Percentiles rank a stretch among this genome's conserved stretches.
phyloP scores from a whole-genome alignment of 257 asterid genomes.

The Lantana camara region DNA sequence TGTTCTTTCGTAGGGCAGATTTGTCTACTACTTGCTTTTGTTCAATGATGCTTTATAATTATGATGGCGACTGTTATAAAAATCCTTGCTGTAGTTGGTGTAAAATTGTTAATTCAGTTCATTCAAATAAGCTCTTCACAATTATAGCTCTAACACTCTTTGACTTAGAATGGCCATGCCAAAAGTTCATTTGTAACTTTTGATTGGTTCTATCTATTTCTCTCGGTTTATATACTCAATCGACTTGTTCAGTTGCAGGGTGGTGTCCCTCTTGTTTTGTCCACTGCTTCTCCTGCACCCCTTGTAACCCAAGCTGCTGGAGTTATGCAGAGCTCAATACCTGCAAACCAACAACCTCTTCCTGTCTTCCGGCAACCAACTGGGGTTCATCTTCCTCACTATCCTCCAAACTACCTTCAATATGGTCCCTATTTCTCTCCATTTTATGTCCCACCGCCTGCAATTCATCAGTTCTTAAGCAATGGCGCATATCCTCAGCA shows the following conservation, averaged over 20 bases:
- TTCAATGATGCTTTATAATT: not conserved
- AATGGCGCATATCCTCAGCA: constrained; percentile 79
- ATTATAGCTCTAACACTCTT: too few relatives aligned
- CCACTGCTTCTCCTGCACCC: constrained; percentile 76
- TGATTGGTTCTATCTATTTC: too few relatives aligned
- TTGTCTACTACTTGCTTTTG: constrained; percentile 6
- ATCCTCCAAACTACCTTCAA: constrained; percentile 75
- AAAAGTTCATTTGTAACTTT: too few relatives aligned
- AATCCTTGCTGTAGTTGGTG: constrained; percentile 1
- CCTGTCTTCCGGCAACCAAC: constrained; percentile 80
- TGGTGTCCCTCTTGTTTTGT: constrained; percentile 57
- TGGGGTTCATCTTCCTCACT: constrained; percentile 82
- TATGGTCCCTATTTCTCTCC: constrained; percentile 85
- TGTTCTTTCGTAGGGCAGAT: not conserved
- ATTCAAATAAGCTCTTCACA: not conserved
- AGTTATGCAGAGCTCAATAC: constrained; percentile 69
- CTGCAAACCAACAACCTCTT: constrained; percentile 66
- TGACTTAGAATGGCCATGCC: too few relatives aligned
- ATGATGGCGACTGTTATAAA: not conserved
- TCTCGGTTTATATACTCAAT: constrained; percentile 23
- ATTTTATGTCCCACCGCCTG: constrained; percentile 64
- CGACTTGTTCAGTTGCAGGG: constrained; percentile 56
- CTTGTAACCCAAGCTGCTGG: constrained; percentile 81
- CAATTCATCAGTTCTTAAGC: constrained; percentile 77
- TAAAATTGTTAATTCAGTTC: not conserved